Evolutionary conservation across 164 flowering plant species (phyloP).

Genomic region (Vitis labrusca): DNA sequence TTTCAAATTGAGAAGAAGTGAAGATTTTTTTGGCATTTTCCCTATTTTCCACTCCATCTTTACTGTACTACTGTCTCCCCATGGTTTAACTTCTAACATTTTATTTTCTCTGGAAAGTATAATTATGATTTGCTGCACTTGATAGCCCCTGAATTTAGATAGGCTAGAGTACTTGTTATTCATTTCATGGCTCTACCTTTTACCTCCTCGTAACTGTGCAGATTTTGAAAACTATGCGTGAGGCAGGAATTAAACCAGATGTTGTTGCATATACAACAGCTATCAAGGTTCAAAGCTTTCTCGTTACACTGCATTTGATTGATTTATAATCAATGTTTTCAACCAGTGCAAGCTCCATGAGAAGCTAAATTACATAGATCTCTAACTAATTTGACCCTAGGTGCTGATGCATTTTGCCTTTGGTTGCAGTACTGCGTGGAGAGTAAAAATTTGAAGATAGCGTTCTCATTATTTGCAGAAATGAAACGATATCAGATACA

Average conservation of each 20-base stretch:
- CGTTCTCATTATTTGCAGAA: slow-evolving; percentile 70
- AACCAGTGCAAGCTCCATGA: neutral
- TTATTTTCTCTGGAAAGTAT: too few species aligned
- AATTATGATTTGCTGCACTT: too few species aligned
- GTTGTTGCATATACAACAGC: slow-evolving; percentile 84
- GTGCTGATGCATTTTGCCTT: slow-evolving; percentile 16
- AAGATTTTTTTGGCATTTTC: too few species aligned
- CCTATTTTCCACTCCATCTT: too few species aligned
- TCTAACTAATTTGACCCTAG: neutral
- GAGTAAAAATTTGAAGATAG: slow-evolving; percentile 46
- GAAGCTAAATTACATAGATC: neutral
- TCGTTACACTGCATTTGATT: slow-evolving; percentile 2
- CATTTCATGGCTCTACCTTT: neutral
- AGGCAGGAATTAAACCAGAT: slow-evolving; percentile 68
- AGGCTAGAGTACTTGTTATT: too few species aligned
- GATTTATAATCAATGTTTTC: neutral
- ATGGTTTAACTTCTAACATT: too few species aligned
- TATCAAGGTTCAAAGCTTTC: slow-evolving; percentile 59
- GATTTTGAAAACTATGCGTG: slow-evolving; percentile 70
- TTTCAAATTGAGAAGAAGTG: too few species aligned
- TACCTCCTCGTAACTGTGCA: slow-evolving; percentile 24
- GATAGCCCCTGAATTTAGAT: too few species aligned
- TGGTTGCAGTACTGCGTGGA: slow-evolving; percentile 70
- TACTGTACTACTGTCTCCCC: too few species aligned
- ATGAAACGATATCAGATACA: slow-evolving; percentile 65